phyloP scores from a whole-genome alignment of 768 basidiomycete genomes.

The Hypholoma fasciculare region DNA sequence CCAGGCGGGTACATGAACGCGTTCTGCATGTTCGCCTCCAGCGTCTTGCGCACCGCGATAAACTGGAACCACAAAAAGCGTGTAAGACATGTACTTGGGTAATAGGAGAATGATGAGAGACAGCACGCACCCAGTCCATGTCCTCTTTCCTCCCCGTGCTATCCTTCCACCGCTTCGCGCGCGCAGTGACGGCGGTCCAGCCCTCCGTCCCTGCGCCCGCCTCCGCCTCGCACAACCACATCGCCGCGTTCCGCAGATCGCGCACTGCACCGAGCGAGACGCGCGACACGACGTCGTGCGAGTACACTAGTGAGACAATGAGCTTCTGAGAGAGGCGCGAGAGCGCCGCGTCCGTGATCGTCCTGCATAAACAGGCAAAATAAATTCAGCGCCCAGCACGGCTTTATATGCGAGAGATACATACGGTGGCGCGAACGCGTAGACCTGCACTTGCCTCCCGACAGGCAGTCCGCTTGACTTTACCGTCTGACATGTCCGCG shows the following conservation, averaged over 20 bases:
- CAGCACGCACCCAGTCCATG: slow-evolving; percentile 48
- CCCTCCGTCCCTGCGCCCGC: slow-evolving; percentile 47
- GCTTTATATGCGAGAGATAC: slow-evolving; percentile 23
- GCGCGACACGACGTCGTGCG: slow-evolving; percentile 79
- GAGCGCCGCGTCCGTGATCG: slow-evolving; percentile 61
- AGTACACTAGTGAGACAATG: slow-evolving; percentile 79
- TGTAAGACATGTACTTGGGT: background rate
- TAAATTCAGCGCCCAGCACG: background rate
- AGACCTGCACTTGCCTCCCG: slow-evolving; percentile 67
- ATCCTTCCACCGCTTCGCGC: slow-evolving; percentile 62
- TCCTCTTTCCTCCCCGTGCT: slow-evolving; percentile 55
- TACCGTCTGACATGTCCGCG: slow-evolving; percentile 69
- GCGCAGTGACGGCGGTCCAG: slow-evolving; percentile 44
- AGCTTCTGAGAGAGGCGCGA: slow-evolving; percentile 60
- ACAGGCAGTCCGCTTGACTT: slow-evolving; percentile 70
- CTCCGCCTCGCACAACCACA: slow-evolving; percentile 81
- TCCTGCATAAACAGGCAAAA: background rate
- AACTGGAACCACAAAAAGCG: slow-evolving; percentile 45
- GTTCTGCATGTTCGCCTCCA: slow-evolving; percentile 83
- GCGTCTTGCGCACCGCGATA: slow-evolving; percentile 75
- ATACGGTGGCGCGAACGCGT: slow-evolving; percentile 80
- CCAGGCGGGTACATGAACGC: slow-evolving; percentile 76
- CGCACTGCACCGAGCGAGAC: slow-evolving; percentile 77
- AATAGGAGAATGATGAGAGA: background rate
- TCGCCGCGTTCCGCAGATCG: slow-evolving; percentile 71